Percentiles rank a stretch among this genome's conserved stretches.
phyloP scores from a whole-genome alignment of 768 basidiomycete genomes.

The Termitomyces sp. region DNA sequence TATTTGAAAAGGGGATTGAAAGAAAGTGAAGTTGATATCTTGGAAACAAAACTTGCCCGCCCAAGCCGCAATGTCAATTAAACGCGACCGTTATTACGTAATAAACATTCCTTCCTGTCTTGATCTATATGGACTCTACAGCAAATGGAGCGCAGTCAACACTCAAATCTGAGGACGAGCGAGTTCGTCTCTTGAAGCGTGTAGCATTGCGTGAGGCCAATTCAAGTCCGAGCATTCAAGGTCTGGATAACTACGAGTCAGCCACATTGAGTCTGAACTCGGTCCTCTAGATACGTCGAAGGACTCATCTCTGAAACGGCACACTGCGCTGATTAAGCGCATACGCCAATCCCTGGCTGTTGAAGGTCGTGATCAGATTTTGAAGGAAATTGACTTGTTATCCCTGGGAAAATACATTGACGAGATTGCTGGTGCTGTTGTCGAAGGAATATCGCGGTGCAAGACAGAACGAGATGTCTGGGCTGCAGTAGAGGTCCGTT shows the following conservation, averaged over 20 bases:
- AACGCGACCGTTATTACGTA: conserved; percentile 9
- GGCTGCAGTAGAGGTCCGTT: conserved; percentile 83
- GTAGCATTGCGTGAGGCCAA: conserved; percentile 55
- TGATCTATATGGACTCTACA: conserved; percentile 24
- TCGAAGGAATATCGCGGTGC: conserved; percentile 82
- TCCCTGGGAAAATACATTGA: conserved; percentile 95
- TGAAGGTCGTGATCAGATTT: conserved; percentile 79
- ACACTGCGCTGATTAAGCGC: conserved; percentile 93
- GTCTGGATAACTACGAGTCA: conserved; percentile 18
- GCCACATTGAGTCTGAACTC: background rate
- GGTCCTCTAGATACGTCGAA: conserved; percentile 53
- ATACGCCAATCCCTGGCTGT: conserved; percentile 80
- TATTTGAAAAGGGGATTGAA: background rate
- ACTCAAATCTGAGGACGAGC: conserved; percentile 36
- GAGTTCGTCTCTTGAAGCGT: conserved; percentile 49
- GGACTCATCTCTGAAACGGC: conserved; percentile 93
- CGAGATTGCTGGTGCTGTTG: conserved; percentile 81
- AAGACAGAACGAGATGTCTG: conserved; percentile 91
- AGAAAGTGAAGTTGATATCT: background rate
- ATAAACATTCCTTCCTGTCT: background rate
- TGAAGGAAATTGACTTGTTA: conserved; percentile 89
- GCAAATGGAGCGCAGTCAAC: conserved; percentile 18
- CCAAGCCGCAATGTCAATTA: background rate
- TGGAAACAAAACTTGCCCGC: background rate
- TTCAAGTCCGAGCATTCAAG: conserved; percentile 38